Base-by-base conservation (phyloP, 305 asterid genomes). In the Fraxinus albicans region DNA sequence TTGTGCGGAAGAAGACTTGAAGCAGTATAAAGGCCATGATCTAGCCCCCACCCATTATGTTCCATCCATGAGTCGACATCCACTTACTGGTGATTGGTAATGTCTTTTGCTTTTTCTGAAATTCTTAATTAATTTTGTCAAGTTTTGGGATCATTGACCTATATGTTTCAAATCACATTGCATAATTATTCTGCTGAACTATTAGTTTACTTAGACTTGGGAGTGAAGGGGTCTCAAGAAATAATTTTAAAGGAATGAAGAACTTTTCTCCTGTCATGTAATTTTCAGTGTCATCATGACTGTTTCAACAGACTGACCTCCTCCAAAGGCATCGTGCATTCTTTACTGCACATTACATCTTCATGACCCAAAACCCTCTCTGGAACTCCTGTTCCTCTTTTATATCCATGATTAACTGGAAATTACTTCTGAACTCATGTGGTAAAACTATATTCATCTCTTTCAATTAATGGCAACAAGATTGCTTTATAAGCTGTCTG, bases 31-130 rank as follows among this genome's bases (percentile, higher is more conserved):
- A 88, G 99, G 99, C 72, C 96, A 84, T 67, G 92, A 96, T 91
- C 86, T 96, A 63, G 98, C 97, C 86, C 97, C 98, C 44, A 96
- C 99, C 77, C 98, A 96, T 91, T 91, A 91, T 76, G 99, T 94
- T 58, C 98, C 99, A n/a, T 96, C 99, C 83, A 96, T 96, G 99
- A 96, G 99, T 83, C 94, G 97, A 13, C 99, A 96, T 91, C 98
- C 99, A 12, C 82, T 94, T 79, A 94, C 99, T 2, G 98, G 98
- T 77, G 99, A 96, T 80, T 96, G 98, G 99, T 96, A 92, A 87
- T 70, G 75, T 69, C 38, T 29, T 69, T 69, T 69, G n/a, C 19
- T 23, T 25, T 12, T 69, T 34, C 38, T 10, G n/a, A 69, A 69
- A 69, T 29, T 29, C 75, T 8, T 67, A 60, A 60, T 19, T 3